Evolutionary conservation across 2,329 filamentous ascomycete genomes (phyloP).

Genomic region (Penicillium sp.): DNA sequence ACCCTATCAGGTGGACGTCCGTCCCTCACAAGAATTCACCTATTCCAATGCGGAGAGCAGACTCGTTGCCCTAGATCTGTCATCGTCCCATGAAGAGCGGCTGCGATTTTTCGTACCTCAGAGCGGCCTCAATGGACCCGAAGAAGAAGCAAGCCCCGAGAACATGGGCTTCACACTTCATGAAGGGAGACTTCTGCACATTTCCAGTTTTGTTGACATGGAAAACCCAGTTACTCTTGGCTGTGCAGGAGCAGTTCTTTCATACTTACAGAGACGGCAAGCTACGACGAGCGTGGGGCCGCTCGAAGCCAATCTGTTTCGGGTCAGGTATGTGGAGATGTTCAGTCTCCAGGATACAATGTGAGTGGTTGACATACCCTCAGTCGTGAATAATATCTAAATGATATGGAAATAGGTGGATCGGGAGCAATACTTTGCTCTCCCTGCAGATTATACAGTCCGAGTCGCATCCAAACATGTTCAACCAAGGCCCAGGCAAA

Average conservation of each 20-base stretch:
- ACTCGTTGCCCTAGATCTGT: conserved; percentile 56
- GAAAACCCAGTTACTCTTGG: conserved; percentile 70
- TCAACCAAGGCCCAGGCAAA: conserved; percentile 64
- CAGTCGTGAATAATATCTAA: neutral
- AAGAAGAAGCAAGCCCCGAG: conserved; percentile 35
- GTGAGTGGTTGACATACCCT: conserved; percentile 34
- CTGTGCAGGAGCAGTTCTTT: conserved; percentile 82
- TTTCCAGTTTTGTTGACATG: conserved; percentile 67
- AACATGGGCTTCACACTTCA: conserved; percentile 48
- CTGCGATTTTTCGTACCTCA: conserved; percentile 60
- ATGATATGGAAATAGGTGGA: conserved; percentile 55
- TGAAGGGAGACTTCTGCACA: conserved; percentile 61
- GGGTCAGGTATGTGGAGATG: conserved; percentile 63
- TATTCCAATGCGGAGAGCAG: conserved; percentile 62
- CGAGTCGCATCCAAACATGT: conserved; percentile 75
- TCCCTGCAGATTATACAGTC: conserved; percentile 81
- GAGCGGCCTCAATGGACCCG: conserved; percentile 44
- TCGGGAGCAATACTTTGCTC: conserved; percentile 72
- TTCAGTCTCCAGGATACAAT: conserved; percentile 63
- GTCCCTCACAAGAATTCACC: conserved; percentile 68
- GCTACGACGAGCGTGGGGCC: conserved; percentile 59
- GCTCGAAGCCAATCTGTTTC: conserved; percentile 52
- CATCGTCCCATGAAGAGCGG: conserved; percentile 43
- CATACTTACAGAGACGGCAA: conserved; percentile 66
- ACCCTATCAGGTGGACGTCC: conserved; percentile 60